A percentile compares a stretch with the other conserved stretches of the same genome.
Conservation (phyloP, 176 grass and related monocot genomes). For the Paspalum vaginatum region DNA sequence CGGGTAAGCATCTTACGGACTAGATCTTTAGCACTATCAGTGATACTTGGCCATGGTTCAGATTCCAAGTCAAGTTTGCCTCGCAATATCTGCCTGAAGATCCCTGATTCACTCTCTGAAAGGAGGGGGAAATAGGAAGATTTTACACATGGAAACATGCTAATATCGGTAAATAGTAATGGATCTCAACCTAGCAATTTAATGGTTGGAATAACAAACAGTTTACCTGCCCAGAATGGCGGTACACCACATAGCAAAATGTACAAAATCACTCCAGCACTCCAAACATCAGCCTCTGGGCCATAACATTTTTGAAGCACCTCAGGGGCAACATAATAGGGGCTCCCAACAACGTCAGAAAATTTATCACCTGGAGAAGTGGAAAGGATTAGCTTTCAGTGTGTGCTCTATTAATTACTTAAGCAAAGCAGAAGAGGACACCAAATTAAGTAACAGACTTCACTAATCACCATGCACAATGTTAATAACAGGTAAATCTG, state of each 20-base stretch:
- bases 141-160: constrained; percentile 29
- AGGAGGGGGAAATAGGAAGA: constrained; percentile 25
- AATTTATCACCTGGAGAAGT: constrained; percentile 76
- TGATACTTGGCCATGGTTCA: constrained; percentile 92
- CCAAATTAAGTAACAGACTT: constrained; percentile 31
- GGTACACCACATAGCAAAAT: constrained; percentile 97
- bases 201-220: constrained; percentile 27
- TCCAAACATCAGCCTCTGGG: constrained; percentile 98
- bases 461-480: constrained; percentile 4
- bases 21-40: constrained; percentile 94
- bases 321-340: constrained; percentile 99
- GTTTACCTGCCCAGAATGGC: constrained; percentile 93
- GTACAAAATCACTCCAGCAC: constrained; percentile 96
- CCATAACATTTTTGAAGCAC: constrained; percentile 88
- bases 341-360: constrained; percentile 92
- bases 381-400: constrained; percentile 1
- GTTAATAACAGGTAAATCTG: not conserved
- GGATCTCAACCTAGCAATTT: constrained; percentile 18
- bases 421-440: constrained; percentile 31
- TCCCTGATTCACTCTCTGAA: constrained; percentile 92
- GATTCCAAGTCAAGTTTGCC: constrained; percentile 90
- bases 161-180: constrained; percentile 8
- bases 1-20: constrained; percentile 84
- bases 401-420: not conserved
- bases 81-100: constrained; percentile 94